Base-by-base conservation (phyloP, 345 rosid species). In the Litchi chinensis region DNA sequence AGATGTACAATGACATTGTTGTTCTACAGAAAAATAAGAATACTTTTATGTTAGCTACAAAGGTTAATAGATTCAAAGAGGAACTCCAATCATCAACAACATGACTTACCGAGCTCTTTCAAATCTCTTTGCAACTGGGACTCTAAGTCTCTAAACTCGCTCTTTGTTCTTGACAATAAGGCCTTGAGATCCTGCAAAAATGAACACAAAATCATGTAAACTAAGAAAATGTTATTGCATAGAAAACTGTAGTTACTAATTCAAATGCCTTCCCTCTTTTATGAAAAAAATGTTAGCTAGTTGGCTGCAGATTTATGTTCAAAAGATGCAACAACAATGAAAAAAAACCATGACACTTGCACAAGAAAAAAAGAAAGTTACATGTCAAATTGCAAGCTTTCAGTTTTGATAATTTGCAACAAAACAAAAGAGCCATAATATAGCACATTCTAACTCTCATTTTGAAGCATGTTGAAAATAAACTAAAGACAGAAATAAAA, bases 81-180 rank as follows among this genome's bases (percentile, higher is more conserved):
- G 44, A 12, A 15, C 63, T 71, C 46, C 44, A 74, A 76, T 75
- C 39, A 22, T n/a, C n/a, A n/a, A n/a, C 6, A 19, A 56, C 39
- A 40, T 37, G 81, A 75, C 88, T 76, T 82, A 93, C 99, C 92
- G 28, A 92, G 85, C 77, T 88, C 87, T 86, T 77, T 85, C 78
- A 94, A 79, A 83, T 93, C 97, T 77, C 81, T 87, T 73, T 87
- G 93, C 74, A 90, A 73, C 71, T 90, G 93, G 72, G 75, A 77
- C 73, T 91, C 93, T 74, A 94, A 82, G 76, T 86, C 87, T 85
- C 80, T 83, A 75, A 94, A 91, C 79, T 93, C 98, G 56, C 69
- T 89, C 82, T 87, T 96, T 11, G 93, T 88, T 64, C 85, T 65
- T 41, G 77, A 75, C 73, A 90, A 77, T 83, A 96, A 86, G 76